Percentiles rank a stretch among this genome's conserved stretches.
These are phyloP conservation scores for Chenopodium suecicum DNA, from an alignment of 148 eudicot genomes.

Conservation along the genomic window DNA sequence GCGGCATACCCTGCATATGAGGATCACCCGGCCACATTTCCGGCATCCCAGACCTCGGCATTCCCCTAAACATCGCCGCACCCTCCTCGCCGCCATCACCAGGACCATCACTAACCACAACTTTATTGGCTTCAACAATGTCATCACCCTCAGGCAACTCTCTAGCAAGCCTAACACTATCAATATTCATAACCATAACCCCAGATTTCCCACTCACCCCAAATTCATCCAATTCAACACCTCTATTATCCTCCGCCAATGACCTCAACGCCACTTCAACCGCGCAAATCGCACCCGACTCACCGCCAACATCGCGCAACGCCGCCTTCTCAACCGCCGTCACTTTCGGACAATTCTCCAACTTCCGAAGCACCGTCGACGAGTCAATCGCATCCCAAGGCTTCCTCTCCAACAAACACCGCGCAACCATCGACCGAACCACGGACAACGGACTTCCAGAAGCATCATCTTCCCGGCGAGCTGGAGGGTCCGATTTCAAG, in stretches of 20 bases:
- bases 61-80: constrained; percentile 35
- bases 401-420: constrained; percentile 64
- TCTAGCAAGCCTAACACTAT: constrained; percentile 52
- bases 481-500: neutral
- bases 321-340: constrained; percentile 58
- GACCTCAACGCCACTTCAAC: constrained; percentile 74
- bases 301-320: constrained; percentile 64
- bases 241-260: constrained; percentile 68
- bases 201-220: constrained; percentile 74
- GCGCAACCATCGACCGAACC: constrained; percentile 73
- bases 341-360: constrained; percentile 52
- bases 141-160: constrained; percentile 56
- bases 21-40: constrained; percentile 64
- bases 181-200: constrained; percentile 73
- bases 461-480: constrained; percentile 27
- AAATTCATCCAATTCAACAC: constrained; percentile 73
- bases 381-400: constrained; percentile 74
- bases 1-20: constrained; percentile 41
- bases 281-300: constrained; percentile 50
- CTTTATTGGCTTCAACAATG: constrained; percentile 26
- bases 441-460: constrained; percentile 42
- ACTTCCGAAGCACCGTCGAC: constrained; percentile 63
- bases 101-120: constrained; percentile 12
- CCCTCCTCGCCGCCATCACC: constrained; percentile 28
- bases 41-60: constrained; percentile 37